phyloP scores from a whole-genome alignment of 108 stramenopile species.

The Bacterosira constricta region DNA sequence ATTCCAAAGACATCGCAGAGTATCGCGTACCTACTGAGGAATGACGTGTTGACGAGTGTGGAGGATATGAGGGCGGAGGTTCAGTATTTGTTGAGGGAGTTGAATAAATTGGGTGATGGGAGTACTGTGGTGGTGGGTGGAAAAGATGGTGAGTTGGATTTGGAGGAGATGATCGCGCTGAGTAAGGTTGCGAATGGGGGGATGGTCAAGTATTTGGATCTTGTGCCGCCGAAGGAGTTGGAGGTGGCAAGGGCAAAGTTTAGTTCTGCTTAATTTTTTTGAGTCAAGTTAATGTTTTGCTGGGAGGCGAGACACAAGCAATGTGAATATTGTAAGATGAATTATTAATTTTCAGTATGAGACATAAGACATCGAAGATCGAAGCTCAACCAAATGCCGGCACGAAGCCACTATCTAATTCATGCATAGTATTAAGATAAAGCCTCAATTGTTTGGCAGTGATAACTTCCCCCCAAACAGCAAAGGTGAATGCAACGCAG shows the following conservation, averaged over 20 bases:
- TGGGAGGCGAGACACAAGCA: too few species aligned
- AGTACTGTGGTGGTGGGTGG: not conserved
- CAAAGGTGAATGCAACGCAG: too few species aligned
- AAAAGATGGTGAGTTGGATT: slow-evolving; percentile 33
- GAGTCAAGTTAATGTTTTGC: too few species aligned
- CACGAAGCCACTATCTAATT: too few species aligned
- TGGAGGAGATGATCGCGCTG: slow-evolving; percentile 55
- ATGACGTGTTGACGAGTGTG: slow-evolving; percentile 78
- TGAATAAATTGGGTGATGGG: too few species aligned
- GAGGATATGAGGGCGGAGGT: slow-evolving; percentile 79
- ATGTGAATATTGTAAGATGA: too few species aligned
- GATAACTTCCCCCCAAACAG: too few species aligned
- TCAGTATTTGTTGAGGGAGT: slow-evolving; percentile 55
- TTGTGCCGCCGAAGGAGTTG: slow-evolving; percentile 76
- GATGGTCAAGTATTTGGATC: slow-evolving; percentile 71
- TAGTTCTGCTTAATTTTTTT: not conserved
- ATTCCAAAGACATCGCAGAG: slow-evolving; percentile 71
- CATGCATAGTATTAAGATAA: too few species aligned
- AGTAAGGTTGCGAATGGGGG: slow-evolving; percentile 39
- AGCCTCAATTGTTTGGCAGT: too few species aligned
- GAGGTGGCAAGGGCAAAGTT: slow-evolving; percentile 36
- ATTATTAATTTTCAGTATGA: too few species aligned
- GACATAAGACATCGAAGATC: too few species aligned
- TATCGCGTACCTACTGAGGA: slow-evolving; percentile 77
- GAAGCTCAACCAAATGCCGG: too few species aligned